These are phyloP conservation scores for Nadsonia fulvescens DNA, from an alignment of 805 yeast genomes.

Conservation along the genomic window DNA sequence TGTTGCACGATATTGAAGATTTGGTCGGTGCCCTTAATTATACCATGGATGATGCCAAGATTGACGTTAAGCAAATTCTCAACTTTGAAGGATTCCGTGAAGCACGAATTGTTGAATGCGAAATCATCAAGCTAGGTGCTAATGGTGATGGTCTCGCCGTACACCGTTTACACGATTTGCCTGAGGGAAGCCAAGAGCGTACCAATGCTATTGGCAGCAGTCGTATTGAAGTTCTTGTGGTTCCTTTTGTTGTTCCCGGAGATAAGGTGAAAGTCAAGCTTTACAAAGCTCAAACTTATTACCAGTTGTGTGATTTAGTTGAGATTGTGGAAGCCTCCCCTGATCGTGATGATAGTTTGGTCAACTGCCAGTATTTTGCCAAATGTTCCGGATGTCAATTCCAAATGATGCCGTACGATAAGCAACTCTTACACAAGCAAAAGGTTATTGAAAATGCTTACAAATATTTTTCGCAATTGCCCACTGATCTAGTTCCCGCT, in stretches of 20 bases:
- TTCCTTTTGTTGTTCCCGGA: conserved; percentile 83
- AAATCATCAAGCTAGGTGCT: conserved; percentile 42
- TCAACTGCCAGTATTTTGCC: conserved; percentile 73
- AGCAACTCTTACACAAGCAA: conserved; percentile 57
- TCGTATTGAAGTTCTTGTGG: conserved; percentile 52
- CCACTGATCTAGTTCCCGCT: conserved; percentile 29
- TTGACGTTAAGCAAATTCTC: no score
- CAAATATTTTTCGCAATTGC: conserved; percentile 40
- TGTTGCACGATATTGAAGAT: no score
- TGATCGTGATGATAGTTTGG: conserved; percentile 38
- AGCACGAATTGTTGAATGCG: conserved; percentile 40
- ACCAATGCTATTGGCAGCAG: no score
- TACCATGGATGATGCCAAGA: no score
- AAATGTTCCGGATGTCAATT: conserved; percentile 91
- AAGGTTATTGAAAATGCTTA: conserved; percentile 70
- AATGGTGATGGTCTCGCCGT: conserved; percentile 57
- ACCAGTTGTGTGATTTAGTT: conserved; percentile 59
- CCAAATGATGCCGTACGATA: conserved; percentile 56
- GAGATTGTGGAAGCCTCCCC: conserved; percentile 23
- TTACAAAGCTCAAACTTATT: conserved; percentile 58
- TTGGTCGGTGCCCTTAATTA: no score
- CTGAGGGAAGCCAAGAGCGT: conserved; percentile 1
- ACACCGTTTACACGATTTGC: conserved; percentile 3
- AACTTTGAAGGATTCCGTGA: no score
- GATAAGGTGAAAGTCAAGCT: conserved; percentile 56